Conservation (phyloP, 768 basidiomycete species). For the Auriscalpium microsporum region DNA sequence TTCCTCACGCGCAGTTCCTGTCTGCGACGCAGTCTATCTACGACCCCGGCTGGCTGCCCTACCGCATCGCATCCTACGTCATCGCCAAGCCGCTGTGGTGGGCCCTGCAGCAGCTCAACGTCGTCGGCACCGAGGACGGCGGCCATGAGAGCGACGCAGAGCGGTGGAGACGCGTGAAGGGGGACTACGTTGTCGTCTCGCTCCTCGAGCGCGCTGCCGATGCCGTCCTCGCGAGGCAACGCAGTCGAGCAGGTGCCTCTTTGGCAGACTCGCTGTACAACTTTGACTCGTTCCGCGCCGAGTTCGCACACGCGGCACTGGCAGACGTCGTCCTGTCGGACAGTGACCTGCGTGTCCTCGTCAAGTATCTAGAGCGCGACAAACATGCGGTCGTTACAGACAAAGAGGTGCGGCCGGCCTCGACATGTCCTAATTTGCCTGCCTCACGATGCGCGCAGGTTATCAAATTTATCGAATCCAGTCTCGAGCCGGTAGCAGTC, state of each 20-base stretch:
- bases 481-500: slow-evolving; percentile 38
- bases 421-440: neutral
- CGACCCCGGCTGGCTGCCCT: slow-evolving; percentile 58
- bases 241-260: slow-evolving; percentile 33
- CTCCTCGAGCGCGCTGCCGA: slow-evolving; percentile 63
- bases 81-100: slow-evolving; percentile 81
- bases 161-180: slow-evolving; percentile 50
- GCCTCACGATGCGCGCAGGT: slow-evolving; percentile 34
- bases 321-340: slow-evolving; percentile 43
- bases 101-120: slow-evolving; percentile 71
- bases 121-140: slow-evolving; percentile 53
- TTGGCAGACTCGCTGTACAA: slow-evolving; percentile 57
- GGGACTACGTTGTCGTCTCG: slow-evolving; percentile 63
- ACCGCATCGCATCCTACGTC: slow-evolving; percentile 59
- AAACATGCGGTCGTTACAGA: slow-evolving; percentile 52
- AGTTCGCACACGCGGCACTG: slow-evolving; percentile 41
- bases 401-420: slow-evolving; percentile 44
- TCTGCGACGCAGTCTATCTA: slow-evolving; percentile 52
- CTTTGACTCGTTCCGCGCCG: slow-evolving; percentile 47
- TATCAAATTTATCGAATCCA: slow-evolving; percentile 65
- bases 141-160: slow-evolving; percentile 32
- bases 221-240: slow-evolving; percentile 36
- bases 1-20: slow-evolving; percentile 49
- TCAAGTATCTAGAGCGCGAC: slow-evolving; percentile 79
- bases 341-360: slow-evolving; percentile 56